Evolutionary conservation across 768 basidiomycete genomes (phyloP), one percentile per base, ranked within the genome.

Genomic region (Suillus subalutaceus): DNA sequence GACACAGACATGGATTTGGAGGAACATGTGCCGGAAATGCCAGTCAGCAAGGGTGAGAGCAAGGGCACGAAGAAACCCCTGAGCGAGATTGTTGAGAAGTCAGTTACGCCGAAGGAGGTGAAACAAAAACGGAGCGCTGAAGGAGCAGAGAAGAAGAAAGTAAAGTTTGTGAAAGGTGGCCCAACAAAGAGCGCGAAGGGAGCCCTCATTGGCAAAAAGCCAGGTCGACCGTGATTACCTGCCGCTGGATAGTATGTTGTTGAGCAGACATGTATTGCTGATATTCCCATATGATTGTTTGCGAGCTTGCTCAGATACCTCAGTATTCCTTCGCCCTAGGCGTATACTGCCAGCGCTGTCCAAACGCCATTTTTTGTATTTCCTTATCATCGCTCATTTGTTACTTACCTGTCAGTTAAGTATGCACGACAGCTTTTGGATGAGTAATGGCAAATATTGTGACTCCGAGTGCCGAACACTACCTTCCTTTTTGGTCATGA

Each of bases 101-200:
- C 67, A 1, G 59, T 84, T 61, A 80, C 77, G 9, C 79, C 72
- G 57, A 79, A 82, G 20, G 86, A 86, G 67, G 70, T 85, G 68
- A 88, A 88, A 77, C 79, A 82, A 73, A 89, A 89, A 72, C 80
- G 81, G 63, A 74, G 74, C 26, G 75, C 72, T 1, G 78, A 74
- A 43, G 74, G 78, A 57, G 80, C 81, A 3, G 85, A 85, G 75
- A 88, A 85, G 80, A 91, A 91, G 78, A 90, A 88, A 76, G 82
- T 79, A 62, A 82, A 78, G 67, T 66, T 79, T 12, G 65, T 77
- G 48, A 74, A 76, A 65, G 70, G 77, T 23, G 74, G 78, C 67
- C 78, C 78, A 12, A 77, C 79, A 37, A 86, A 84, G 75, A 86
- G 84, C 65, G 84, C 83, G 44, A 90, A 90, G 79, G 79, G 81